Evolutionary conservation across 1,139 yeast genomes (phyloP).

Genomic region (Kodamaea plutei): DNA sequence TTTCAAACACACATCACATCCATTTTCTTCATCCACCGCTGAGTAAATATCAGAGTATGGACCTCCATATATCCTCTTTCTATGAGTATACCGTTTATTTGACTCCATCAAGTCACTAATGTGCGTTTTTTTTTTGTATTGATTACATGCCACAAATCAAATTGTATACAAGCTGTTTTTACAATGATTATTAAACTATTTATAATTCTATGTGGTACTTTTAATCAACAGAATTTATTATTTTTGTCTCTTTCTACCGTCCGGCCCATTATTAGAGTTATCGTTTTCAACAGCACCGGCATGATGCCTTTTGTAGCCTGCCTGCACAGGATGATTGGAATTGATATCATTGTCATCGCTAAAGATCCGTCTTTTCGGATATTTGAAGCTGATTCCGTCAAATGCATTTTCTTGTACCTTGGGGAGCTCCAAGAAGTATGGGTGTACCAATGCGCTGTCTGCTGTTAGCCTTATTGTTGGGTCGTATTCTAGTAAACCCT

Average conservation of each 20-base stretch:
- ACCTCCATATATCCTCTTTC: constrained; percentile 28
- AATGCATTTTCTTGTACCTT: constrained; percentile 68
- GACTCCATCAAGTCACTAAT: too few species aligned
- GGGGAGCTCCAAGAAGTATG: constrained; percentile 68
- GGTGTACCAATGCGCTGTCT: constrained; percentile 66
- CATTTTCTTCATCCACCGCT: constrained; percentile 16
- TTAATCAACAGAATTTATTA: too few species aligned
- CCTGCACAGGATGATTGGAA: constrained; percentile 19
- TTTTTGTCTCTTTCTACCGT: constrained; percentile 28
- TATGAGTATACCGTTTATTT: too few species aligned
- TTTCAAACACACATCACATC: constrained; percentile 29
- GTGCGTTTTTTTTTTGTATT: too few species aligned
- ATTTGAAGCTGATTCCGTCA: constrained; percentile 57
- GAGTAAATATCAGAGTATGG: constrained; percentile 35
- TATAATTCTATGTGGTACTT: too few species aligned
- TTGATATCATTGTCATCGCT: constrained; percentile 72
- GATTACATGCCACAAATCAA: not conserved
- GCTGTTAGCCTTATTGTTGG: constrained; percentile 76
- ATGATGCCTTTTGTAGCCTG: constrained; percentile 23
- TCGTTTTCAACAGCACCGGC: constrained; percentile 9
- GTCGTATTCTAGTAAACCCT: constrained; percentile 70
- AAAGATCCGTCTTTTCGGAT: constrained; percentile 70
- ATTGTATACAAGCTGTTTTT: not conserved
- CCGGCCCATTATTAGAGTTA: too few species aligned
- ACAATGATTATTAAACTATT: not conserved